Evolutionary conservation across 129 eudicot genomes (phyloP).

Genomic region (Saposhnikovia divaricata): DNA sequence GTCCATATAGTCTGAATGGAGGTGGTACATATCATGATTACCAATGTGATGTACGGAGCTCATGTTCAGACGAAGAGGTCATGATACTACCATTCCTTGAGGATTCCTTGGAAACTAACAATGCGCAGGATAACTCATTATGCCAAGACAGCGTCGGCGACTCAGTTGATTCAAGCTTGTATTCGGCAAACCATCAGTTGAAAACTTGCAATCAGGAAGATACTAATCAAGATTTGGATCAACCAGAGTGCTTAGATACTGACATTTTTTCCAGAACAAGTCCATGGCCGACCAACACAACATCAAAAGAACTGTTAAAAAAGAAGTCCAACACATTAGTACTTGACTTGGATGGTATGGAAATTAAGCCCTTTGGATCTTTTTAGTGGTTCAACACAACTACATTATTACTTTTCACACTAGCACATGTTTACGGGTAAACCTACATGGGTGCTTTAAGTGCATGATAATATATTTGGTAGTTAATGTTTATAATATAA

Average conservation of each 20-base stretch:
- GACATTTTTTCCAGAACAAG: slow-evolving; percentile 58
- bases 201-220: slow-evolving; percentile 52
- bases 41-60: slow-evolving; percentile 49
- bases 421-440: background rate
- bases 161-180: slow-evolving; percentile 62
- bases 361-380: slow-evolving; percentile 8
- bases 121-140: slow-evolving; percentile 28
- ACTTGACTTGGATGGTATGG: slow-evolving; percentile 91
- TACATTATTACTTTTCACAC: background rate
- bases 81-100: slow-evolving; percentile 61
- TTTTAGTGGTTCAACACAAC: background rate
- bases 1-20: slow-evolving; percentile 27
- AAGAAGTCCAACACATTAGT: slow-evolving; percentile 68
- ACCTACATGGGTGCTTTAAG: background rate
- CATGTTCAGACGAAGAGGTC: slow-evolving; percentile 53
- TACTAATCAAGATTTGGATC: slow-evolving; percentile 50
- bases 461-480: background rate
- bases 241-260: slow-evolving; percentile 67
- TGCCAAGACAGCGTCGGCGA: slow-evolving; percentile 30
- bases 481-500: too few relatives aligned
- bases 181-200: slow-evolving; percentile 62
- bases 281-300: slow-evolving; percentile 22
- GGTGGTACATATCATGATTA: slow-evolving; percentile 46
- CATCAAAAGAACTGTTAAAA: slow-evolving; percentile 24
- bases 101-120: slow-evolving; percentile 45